Evolutionary conservation across 1,284 basidiomycete species (phyloP).

Genomic region (Boletus semigastroideus): DNA sequence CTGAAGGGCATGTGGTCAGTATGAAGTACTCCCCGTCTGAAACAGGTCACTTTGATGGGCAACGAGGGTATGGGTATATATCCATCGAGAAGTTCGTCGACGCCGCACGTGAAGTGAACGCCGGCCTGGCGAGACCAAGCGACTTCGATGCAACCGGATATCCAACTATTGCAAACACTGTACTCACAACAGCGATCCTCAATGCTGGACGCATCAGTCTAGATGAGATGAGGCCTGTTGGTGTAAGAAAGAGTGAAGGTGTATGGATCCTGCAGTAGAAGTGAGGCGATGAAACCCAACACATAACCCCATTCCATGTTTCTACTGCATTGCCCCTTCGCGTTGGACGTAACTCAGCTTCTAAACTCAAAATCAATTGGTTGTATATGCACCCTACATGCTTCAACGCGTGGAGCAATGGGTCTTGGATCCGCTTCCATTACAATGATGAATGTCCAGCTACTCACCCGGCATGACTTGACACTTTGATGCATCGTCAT

Average conservation of each 20-base stretch:
- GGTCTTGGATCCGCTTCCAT: slow-evolving; percentile 2
- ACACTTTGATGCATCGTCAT: slow-evolving; percentile 13
- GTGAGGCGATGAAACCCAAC: neutral
- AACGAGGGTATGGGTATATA: slow-evolving; percentile 87
- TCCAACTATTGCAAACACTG: slow-evolving; percentile 86
- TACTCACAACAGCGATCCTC: slow-evolving; percentile 89
- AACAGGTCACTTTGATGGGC: slow-evolving; percentile 89
- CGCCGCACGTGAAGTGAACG: slow-evolving; percentile 75
- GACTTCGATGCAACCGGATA: slow-evolving; percentile 81
- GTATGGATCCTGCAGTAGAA: slow-evolving; percentile 69
- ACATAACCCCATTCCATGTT: neutral
- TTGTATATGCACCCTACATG: too few species aligned
- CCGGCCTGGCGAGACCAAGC: slow-evolving; percentile 57
- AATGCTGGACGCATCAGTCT: slow-evolving; percentile 87
- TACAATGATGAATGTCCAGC: neutral
- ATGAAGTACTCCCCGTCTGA: slow-evolving; percentile 94
- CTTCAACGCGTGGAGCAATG: neutral
- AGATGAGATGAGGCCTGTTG: slow-evolving; percentile 82
- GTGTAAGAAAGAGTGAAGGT: slow-evolving; percentile 65
- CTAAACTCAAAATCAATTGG: too few species aligned
- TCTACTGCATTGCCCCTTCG: too few species aligned
- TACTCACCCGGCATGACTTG: neutral
- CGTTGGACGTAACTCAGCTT: too few species aligned
- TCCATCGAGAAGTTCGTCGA: slow-evolving; percentile 93
- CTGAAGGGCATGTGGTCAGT: slow-evolving; percentile 39